A percentile compares a stretch with the other conserved stretches of the same genome.
These are phyloP conservation scores for Fusarium haematococcum DNA, from an alignment of 2,329 filamentous ascomycete genomes.

Conservation along the genomic window DNA sequence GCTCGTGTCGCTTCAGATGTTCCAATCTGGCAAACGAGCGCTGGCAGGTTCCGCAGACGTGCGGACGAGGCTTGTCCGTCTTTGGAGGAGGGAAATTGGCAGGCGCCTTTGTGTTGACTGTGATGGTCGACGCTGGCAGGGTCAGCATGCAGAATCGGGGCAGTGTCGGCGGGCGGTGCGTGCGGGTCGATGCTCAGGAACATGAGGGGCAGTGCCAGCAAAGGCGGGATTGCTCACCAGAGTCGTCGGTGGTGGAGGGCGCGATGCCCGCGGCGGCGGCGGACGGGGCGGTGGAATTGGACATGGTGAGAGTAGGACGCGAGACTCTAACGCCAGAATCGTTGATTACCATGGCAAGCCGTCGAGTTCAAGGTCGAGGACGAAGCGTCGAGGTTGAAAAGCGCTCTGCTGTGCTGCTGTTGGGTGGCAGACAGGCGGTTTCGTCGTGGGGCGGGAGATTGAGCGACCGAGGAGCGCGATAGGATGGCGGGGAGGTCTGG, in stretches of 20 bases:
- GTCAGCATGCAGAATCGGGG: constrained; percentile 47
- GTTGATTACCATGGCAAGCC: constrained; percentile 54
- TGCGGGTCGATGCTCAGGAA: constrained; percentile 42
- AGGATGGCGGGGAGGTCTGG: constrained; percentile 41
- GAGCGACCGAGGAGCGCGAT: constrained; percentile 36
- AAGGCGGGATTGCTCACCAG: constrained; percentile 53
- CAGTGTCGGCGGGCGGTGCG: constrained; percentile 33
- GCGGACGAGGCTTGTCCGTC: constrained; percentile 96
- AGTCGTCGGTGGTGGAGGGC: constrained; percentile 51
- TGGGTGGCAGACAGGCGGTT: constrained; percentile 15
- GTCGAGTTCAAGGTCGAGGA: constrained; percentile 16
- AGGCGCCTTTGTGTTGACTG: constrained; percentile 60
- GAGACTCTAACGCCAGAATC: constrained; percentile 53
- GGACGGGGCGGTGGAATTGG: constrained; percentile 49
- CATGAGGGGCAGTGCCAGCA: constrained; percentile 50
- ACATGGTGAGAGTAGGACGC: constrained; percentile 52
- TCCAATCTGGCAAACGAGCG: constrained; percentile 95
- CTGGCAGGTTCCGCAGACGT: constrained; percentile 91
- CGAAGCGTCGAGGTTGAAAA: constrained; percentile 2
- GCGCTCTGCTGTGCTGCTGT: constrained; percentile 22
- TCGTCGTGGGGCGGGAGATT: constrained; percentile 44
- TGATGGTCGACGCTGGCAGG: constrained; percentile 61
- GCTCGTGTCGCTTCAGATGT: constrained; percentile 96
- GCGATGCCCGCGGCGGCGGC: constrained; percentile 45
- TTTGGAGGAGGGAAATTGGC: constrained; percentile 82